A percentile compares a stretch with the other conserved stretches of the same genome.
Evolutionary conservation across 768 basidiomycete species (phyloP).

Genomic region (Tricholoma furcatifolium): DNA sequence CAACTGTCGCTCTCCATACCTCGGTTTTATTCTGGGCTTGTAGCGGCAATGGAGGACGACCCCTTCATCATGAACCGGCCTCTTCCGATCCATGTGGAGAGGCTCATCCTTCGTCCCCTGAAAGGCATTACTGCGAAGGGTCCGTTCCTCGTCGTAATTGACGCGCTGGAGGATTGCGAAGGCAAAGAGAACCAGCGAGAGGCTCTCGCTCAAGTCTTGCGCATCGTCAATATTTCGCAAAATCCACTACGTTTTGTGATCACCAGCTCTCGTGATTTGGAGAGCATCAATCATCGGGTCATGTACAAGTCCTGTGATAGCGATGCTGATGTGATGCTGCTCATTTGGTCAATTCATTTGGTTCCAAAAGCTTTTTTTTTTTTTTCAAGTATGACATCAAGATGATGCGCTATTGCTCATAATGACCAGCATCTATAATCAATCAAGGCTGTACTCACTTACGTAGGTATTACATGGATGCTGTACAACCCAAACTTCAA

Average conservation of each 20-base stretch:
- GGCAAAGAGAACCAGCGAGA: background rate
- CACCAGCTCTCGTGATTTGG: background rate
- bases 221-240: background rate
- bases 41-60: background rate
- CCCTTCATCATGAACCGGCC: background rate
- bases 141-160: background rate
- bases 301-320: too few relatives aligned
- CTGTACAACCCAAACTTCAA: too few relatives aligned
- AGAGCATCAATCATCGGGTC: too few relatives aligned
- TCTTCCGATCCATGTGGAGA: background rate
- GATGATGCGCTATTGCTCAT: too few relatives aligned
- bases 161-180: background rate
- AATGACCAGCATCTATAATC: too few relatives aligned
- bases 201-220: background rate
- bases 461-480: too few relatives aligned
- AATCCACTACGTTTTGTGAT: background rate
- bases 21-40: background rate
- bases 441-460: too few relatives aligned
- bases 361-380: too few relatives aligned
- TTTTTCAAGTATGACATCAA: too few relatives aligned
- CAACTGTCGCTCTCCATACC: background rate
- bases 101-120: background rate
- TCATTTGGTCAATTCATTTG: too few relatives aligned
- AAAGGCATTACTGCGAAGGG: background rate
- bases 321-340: too few relatives aligned